phyloP scores from a whole-genome alignment of 768 basidiomycete genomes.

The Lyophyllum atratum region DNA sequence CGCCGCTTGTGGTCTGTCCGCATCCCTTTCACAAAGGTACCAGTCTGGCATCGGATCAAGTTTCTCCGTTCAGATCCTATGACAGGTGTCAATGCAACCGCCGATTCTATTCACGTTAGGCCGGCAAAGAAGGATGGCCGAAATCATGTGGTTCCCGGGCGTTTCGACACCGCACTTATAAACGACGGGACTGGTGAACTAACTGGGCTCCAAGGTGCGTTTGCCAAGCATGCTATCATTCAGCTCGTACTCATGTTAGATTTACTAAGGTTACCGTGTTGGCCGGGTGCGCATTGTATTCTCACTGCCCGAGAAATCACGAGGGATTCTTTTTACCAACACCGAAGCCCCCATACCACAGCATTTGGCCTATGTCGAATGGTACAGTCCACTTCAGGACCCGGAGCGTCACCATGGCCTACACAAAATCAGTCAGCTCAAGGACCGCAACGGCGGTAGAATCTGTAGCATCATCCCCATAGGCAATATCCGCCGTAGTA shows the following conservation, averaged over 20 bases:
- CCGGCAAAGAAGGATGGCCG: constrained; percentile 10
- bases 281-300: constrained; percentile 14
- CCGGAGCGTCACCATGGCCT: constrained; percentile 18
- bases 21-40: constrained; percentile 24
- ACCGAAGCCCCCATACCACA: not conserved
- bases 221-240: not conserved
- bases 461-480: constrained; percentile 22
- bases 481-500: constrained; percentile 20
- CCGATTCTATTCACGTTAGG: constrained; percentile 31
- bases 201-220: constrained; percentile 19
- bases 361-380: constrained; percentile 29
- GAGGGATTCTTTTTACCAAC: constrained; percentile 3
- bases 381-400: constrained; percentile 23
- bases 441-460: not conserved
- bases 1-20: not conserved
- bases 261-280: constrained; percentile 23
- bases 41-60: constrained; percentile 34
- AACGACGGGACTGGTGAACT: not conserved
- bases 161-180: constrained; percentile 20
- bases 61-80: constrained; percentile 19
- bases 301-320: constrained; percentile 2
- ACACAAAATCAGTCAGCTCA: constrained; percentile 20
- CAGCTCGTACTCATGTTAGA: not conserved
- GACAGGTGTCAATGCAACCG: constrained; percentile 9
- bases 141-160: constrained; percentile 14